Evolutionary conservation across 108 stramenopile species (phyloP), one percentile per base, ranked within the genome.

Genomic region (Seminavis robusta): DNA sequence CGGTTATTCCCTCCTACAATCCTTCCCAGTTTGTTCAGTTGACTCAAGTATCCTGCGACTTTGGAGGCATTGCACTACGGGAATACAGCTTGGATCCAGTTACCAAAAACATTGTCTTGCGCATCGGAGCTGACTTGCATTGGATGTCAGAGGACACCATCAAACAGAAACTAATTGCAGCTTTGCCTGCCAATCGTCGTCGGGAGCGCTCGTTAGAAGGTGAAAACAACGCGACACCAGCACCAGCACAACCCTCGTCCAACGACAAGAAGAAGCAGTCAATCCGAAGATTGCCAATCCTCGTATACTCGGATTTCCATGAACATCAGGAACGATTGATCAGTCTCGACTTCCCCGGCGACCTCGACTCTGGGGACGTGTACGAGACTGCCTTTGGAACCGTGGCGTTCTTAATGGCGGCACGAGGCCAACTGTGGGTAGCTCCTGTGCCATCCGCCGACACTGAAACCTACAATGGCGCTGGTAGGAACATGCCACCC

Each of bases 61-160:
- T 76, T 52, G 64, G 79, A 40, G 86, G 86, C 3, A 56, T 74
- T 9, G 46, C 69, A 7, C 34, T 89, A 0, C 67, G 46, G 32
- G 83, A 85, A 49, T 89, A 80, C 54, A 28, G 69, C 26, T 47
- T 84, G 16, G 87, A 88, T 52, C 26, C 61, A 15, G 31, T 58
- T 0, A 59, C 67, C 17, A 65, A 62, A 5, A 67, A 65, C 24
- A 37, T 85, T 29, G 62, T 89, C 0, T 39, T 83, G 1, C 58
- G 83, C 1, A 67, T 82, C 45, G 88, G 88, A 6, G 88, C 83
- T 8, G 88, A 89, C 57, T 48, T 88, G 31, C 77, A 80, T 48
- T 43, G 47, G 24, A 44, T 84, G 60, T 25, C 60, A 38, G 9
- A 27, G 24, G 58, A 51, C 13, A 39, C 30, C 30, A 61, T 78